Percentiles rank a stretch among this genome's conserved stretches.
Evolutionary conservation across 2,329 filamentous ascomycete species (phyloP).

Genomic region (Penicillium vulpinum): DNA sequence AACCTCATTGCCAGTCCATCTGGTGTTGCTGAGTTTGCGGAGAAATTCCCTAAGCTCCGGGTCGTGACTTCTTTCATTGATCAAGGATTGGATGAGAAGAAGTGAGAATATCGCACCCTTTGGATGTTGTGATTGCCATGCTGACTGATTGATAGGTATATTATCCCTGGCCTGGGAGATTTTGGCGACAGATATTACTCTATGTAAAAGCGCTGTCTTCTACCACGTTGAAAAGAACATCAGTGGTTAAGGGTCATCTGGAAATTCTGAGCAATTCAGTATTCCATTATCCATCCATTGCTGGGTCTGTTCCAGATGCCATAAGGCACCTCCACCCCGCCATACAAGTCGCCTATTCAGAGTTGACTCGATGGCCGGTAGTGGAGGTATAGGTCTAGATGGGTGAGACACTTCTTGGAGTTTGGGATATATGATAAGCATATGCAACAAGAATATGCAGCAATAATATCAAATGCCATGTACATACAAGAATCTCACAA

Average conservation of each 20-base stretch:
- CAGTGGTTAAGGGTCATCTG: background rate
- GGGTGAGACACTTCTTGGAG: conserved; percentile 2
- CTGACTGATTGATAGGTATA: conserved; percentile 66
- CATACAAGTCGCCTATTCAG: background rate
- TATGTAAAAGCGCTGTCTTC: conserved; percentile 55
- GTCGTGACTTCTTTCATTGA: conserved; percentile 97
- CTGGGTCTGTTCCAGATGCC: background rate
- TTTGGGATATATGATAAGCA: conserved; percentile 2
- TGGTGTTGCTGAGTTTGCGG: conserved; percentile 83
- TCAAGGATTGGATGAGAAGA: conserved; percentile 94
- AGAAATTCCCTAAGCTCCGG: conserved; percentile 82
- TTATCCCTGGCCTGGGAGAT: conserved; percentile 88
- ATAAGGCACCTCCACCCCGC: conserved; percentile 1
- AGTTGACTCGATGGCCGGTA: background rate
- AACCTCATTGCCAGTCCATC: conserved; percentile 98
- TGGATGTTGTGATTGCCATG: conserved; percentile 1
- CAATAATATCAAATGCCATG: conserved; percentile 4
- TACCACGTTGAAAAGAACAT: conserved; percentile 4
- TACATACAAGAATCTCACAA: conserved; percentile 16
- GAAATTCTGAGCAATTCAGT: conserved; percentile 2
- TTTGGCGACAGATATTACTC: conserved; percentile 97
- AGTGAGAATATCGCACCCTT: conserved; percentile 61
- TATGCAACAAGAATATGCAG: background rate
- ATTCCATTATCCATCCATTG: background rate
- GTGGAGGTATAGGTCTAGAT: background rate